Evolutionary conservation across 129 eudicot species (phyloP), one percentile per base, ranked within the genome.

Genomic region (Tagetes erecta): DNA sequence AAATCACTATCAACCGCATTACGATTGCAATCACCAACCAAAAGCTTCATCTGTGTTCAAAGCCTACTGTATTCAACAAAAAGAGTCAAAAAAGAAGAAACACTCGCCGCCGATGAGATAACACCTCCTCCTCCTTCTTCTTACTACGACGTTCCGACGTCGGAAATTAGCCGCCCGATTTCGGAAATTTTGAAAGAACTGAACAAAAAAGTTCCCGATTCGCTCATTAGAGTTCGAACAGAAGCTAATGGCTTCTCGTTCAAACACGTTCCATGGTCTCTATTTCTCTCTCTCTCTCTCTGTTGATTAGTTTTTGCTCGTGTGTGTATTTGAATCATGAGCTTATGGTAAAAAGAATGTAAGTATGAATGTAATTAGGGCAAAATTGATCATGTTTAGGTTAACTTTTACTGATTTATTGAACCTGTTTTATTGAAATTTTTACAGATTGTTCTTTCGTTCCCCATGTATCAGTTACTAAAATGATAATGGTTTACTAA

Each of bases 171-270:
- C 84, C 85, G 96, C 4, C 93, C 97, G 8, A 77, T 94, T 0
- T 86, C 93, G 0, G 91, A 90, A 33, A 90, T 90, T 27, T 86
- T 90, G n/a, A 90, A 88, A 44, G 96, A 93, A 77, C 64, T 93
- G 52, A 93, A 90, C 80, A 93, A 93, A 83, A 90, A 85, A 68
- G 91, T 93, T 1, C 98, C 98, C 5, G 98, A 93, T 45, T 79
- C 89, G 6, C 89, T 87, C 47, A 80, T 93, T 56, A 81, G 67
- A 12, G 40, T 69, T 55, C 92, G 98, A 13, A 67, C 81, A 0
- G 92, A 87, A 39, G 46, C 85, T 35, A 30, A 75, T 80, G 98
- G 98, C 51, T 82, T 79, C 77, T 2, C 82, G 8, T 2, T 81
- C 79, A 88, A 83, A 87, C 84, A 90, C 79, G 80, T 93, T 8